Base-by-base conservation (phyloP, 495 filamentous ascomycete species). In the Collariella sp. region DNA sequence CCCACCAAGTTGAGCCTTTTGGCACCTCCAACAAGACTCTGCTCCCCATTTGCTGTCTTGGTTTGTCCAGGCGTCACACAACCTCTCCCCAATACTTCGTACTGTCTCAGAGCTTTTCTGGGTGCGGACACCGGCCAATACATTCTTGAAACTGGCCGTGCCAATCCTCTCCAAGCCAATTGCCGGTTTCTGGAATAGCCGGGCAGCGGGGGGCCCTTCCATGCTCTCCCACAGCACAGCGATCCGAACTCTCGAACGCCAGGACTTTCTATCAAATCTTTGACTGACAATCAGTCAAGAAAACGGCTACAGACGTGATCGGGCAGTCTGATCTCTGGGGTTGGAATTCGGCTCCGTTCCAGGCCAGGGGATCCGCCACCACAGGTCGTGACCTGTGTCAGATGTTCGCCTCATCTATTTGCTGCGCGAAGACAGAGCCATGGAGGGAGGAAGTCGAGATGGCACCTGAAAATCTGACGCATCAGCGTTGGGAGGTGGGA, bases 321-420 rank as follows among this genome's bases (percentile, higher is more conserved):
- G 10, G 29, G n/a, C n/a, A n/a, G n/a, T 39, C 35, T 50, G 46
- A 50, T 41, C 33, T 26, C 34, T 6, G 5, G 38, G 36, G 36
- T 42, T 50, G 53, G 46, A 50, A 50, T 29, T 35, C 24, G 39
- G 9, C 31, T 23, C 2, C 16, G 46, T 56, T 56, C 39, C 39
- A 50, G 39, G 40, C 53, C 53, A 3, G 22, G 31, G n/a, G 39
- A 16, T 47, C 53, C 11, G 38, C 40, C 24, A 36, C 50, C 36
- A n/a, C 1, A 31, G 9, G 26, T 31, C 26, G 9, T 4, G 9
- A 9, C 5, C 26, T 5, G 4, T 31, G 26, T 31, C 26, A 4
- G 26, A 9, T 4, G 26, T 9, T 31, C 26, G 26, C 26, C 26
- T 31, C 5, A 9, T 31, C 26, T 31, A 4, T 9, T 9, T 5